A percentile compares a stretch with the other conserved stretches of the same genome.
phyloP scores from a whole-genome alignment of 768 basidiomycete genomes.

The Plicaturopsis crispa region DNA sequence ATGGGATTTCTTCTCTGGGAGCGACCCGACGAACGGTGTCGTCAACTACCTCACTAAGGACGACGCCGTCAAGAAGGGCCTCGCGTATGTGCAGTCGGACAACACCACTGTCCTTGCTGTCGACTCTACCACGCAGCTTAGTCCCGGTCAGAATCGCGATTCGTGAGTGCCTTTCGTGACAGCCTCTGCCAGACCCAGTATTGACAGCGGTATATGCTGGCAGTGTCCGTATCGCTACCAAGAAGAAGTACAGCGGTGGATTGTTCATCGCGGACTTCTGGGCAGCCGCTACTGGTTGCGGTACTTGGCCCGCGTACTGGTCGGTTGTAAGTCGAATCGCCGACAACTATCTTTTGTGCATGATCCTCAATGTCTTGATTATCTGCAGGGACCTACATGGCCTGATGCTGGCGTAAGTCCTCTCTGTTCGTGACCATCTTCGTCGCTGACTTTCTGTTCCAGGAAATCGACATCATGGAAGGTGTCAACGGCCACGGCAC shows the following conservation, averaged over 20 bases:
- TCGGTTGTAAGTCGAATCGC: slow-evolving; percentile 2
- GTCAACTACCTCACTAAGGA: slow-evolving; percentile 50
- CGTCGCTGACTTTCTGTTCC: not conserved
- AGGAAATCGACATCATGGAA: slow-evolving; percentile 52
- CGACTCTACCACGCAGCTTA: slow-evolving; percentile 43
- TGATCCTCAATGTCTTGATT: no score
- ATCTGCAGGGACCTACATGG: no score
- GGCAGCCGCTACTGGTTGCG: slow-evolving; percentile 66
- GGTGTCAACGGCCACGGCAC: slow-evolving; percentile 36
- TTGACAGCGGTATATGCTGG: not conserved
- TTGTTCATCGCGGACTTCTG: slow-evolving; percentile 70
- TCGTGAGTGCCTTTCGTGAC: slow-evolving; percentile 25
- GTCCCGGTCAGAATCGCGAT: slow-evolving; percentile 45
- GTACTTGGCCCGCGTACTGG: slow-evolving; percentile 56
- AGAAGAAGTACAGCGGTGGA: slow-evolving; percentile 55
- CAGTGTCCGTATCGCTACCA: slow-evolving; percentile 63
- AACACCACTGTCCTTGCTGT: slow-evolving; percentile 55
- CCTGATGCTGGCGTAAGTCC: not conserved
- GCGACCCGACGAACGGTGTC: slow-evolving; percentile 65
- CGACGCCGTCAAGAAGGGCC: slow-evolving; percentile 40
- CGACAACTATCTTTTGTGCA: no score
- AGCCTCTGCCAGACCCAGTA: slow-evolving; percentile 2
- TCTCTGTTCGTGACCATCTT: not conserved
- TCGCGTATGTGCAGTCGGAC: slow-evolving; percentile 56
- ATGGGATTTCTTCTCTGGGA: slow-evolving; percentile 57